Evolutionary conservation across 805 yeast species (phyloP).

Genomic region (Cyberlindnera euphorbiiphila): DNA sequence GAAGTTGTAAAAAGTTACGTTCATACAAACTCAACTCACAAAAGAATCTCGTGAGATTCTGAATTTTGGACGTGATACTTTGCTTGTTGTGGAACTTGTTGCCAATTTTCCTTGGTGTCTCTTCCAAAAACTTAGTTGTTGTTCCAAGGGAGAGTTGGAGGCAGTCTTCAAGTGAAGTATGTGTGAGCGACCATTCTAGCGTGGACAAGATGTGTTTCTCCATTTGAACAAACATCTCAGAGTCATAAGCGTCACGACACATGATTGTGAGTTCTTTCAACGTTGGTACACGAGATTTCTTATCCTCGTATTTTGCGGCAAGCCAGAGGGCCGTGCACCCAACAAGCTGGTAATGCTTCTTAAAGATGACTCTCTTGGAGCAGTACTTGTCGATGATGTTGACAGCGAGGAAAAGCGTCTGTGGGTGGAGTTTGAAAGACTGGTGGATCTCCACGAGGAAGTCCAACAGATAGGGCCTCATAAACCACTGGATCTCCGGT

Average conservation of each 20-base stretch:
- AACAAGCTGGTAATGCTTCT: slow-evolving; percentile 78
- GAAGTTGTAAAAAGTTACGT: slow-evolving; percentile 41
- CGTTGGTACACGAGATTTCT: slow-evolving; percentile 62
- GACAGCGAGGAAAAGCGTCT: slow-evolving; percentile 62
- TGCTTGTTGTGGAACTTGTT: slow-evolving; percentile 17
- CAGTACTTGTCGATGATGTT: slow-evolving; percentile 81
- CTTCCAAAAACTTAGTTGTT: slow-evolving; percentile 11
- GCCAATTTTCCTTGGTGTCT: slow-evolving; percentile 22
- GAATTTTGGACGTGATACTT: slow-evolving; percentile 12
- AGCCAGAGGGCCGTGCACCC: slow-evolving; percentile 87
- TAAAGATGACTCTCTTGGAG: slow-evolving; percentile 71
- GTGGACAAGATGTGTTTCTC: slow-evolving; percentile 72
- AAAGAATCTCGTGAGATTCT: slow-evolving; percentile 42
- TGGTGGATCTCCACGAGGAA: slow-evolving; percentile 67
- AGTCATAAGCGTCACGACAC: slow-evolving; percentile 63
- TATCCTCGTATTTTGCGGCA: slow-evolving; percentile 73
- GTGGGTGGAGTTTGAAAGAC: slow-evolving; percentile 56
- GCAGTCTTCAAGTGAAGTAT: slow-evolving; percentile 28
- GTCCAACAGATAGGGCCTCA: slow-evolving; percentile 76
- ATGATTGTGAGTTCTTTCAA: slow-evolving; percentile 59
- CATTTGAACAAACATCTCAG: slow-evolving; percentile 68
- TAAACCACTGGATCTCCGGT: slow-evolving; percentile 77
- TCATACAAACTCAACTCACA: slow-evolving; percentile 53
- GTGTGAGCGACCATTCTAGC: slow-evolving; percentile 54
- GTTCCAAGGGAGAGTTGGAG: slow-evolving; percentile 21